Conservation (phyloP, 306 rosid genomes). For the Boehmeria nivea region DNA sequence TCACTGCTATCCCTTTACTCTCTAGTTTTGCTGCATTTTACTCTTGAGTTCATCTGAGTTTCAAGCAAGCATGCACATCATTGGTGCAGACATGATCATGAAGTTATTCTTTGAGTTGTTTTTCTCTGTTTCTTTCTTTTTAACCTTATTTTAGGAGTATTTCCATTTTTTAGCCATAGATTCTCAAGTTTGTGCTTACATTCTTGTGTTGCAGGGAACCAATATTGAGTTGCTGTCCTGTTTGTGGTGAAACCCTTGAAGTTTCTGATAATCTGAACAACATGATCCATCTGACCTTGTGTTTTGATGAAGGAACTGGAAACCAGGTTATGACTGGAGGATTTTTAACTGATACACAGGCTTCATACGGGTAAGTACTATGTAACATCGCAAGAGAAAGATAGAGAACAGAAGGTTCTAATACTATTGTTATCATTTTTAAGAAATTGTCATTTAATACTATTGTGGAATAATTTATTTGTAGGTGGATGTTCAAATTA, state of each 20-base stretch:
- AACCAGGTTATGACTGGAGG: conserved; percentile 97
- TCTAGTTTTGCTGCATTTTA: too few species aligned
- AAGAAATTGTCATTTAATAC: conserved; percentile 1
- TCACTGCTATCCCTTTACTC: too few species aligned
- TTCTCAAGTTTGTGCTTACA: not conserved
- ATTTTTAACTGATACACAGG: conserved; percentile 86
- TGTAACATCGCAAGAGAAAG: not conserved
- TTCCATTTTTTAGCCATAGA: too few species aligned
- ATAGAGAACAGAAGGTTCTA: not conserved
- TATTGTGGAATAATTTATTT: conserved; percentile 9
- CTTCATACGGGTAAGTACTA: conserved; percentile 74
- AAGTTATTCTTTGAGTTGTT: too few species aligned
- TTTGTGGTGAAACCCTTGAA: conserved; percentile 85
- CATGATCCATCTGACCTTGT: conserved; percentile 78
- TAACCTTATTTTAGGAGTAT: too few species aligned
- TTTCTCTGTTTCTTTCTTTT: too few species aligned
- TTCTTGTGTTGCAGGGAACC: conserved; percentile 62
- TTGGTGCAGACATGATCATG: too few species aligned
- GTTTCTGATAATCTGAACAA: conserved; percentile 67
- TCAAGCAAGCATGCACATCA: too few species aligned
- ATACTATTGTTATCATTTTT: conserved; percentile 3
- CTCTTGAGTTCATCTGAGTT: too few species aligned
- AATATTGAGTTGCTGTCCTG: conserved; percentile 80
- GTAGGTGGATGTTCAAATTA: conserved; percentile 89
- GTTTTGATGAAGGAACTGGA: conserved; percentile 98